These are phyloP conservation scores for Boletus reticuloceps DNA, from an alignment of 768 basidiomycete genomes.

Conservation along the genomic window DNA sequence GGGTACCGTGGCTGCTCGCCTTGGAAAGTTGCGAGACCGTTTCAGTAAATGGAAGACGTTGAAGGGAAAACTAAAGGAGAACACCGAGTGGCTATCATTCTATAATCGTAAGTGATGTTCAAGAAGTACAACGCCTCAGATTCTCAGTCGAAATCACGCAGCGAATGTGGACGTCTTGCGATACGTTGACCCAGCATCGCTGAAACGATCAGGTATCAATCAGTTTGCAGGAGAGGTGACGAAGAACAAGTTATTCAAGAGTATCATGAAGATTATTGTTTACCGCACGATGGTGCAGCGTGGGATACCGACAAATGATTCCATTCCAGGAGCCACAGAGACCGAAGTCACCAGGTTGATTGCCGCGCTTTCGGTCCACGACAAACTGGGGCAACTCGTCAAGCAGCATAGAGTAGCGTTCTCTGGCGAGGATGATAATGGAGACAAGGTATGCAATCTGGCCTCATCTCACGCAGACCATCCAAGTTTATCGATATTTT, in stretches of 20 bases:
- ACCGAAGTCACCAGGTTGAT: not conserved
- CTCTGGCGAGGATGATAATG: slow-evolving; percentile 26
- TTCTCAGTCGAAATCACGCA: not conserved
- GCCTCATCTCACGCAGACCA: too few relatives aligned
- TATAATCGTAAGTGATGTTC: too few relatives aligned
- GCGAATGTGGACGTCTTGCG: not conserved
- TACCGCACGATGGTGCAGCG: not conserved
- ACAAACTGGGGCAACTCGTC: not conserved
- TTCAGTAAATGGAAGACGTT: not conserved
- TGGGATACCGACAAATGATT: not conserved
- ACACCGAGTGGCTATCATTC: too few relatives aligned
- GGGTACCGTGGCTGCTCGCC: not conserved
- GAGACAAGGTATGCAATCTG: not conserved
- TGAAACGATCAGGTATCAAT: not conserved
- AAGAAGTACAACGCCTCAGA: not conserved
- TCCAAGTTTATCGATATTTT: too few relatives aligned
- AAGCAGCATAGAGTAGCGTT: not conserved
- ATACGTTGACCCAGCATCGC: not conserved
- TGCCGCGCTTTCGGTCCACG: not conserved
- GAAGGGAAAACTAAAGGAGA: too few relatives aligned
- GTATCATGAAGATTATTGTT: not conserved
- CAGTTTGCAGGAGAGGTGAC: not conserved
- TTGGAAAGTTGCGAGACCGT: not conserved
- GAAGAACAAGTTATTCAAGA: not conserved
- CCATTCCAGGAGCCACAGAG: not conserved